Conservation (phyloP, 2,329 filamentous ascomycete genomes). For the Ceratocystis ficicola region DNA sequence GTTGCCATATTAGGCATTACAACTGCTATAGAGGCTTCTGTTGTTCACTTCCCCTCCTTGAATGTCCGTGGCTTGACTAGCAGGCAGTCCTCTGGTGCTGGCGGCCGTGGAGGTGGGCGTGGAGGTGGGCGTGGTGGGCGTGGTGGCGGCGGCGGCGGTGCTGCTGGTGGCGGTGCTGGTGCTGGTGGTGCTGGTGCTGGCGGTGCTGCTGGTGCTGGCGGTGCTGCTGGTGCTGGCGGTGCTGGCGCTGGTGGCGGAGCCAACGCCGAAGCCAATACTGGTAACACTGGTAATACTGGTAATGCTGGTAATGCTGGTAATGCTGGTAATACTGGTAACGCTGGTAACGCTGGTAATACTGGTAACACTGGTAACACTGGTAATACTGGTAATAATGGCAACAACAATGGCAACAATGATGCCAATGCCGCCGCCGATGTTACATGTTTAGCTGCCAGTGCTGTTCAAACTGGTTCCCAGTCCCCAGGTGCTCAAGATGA, state of each 20-base stretch:
- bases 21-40: constrained; percentile 36
- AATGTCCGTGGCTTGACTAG: constrained; percentile 31
- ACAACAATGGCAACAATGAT: constrained; percentile 26
- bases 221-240: constrained; percentile 17
- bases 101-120: constrained; percentile 22
- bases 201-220: constrained; percentile 24
- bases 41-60: constrained; percentile 31
- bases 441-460: constrained; percentile 33
- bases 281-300: constrained; percentile 24
- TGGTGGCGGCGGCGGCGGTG: constrained; percentile 22
- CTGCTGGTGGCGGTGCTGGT: not conserved
- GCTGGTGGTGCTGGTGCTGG: constrained; percentile 16
- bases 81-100: constrained; percentile 31
- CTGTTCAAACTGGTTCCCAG: constrained; percentile 40
- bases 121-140: constrained; percentile 17
- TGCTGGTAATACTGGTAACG: constrained; percentile 24
- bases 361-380: constrained; percentile 25
- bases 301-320: no score
- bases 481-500: constrained; percentile 37
- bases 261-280: constrained; percentile 24
- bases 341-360: constrained; percentile 18
- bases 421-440: constrained; percentile 26
- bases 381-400: constrained; percentile 23
- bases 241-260: constrained; percentile 22
- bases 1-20: constrained; percentile 39